These are phyloP conservation scores for Spiromastix sp. DNA, from an alignment of 2,329 filamentous ascomycete species.

Conservation along the genomic window DNA sequence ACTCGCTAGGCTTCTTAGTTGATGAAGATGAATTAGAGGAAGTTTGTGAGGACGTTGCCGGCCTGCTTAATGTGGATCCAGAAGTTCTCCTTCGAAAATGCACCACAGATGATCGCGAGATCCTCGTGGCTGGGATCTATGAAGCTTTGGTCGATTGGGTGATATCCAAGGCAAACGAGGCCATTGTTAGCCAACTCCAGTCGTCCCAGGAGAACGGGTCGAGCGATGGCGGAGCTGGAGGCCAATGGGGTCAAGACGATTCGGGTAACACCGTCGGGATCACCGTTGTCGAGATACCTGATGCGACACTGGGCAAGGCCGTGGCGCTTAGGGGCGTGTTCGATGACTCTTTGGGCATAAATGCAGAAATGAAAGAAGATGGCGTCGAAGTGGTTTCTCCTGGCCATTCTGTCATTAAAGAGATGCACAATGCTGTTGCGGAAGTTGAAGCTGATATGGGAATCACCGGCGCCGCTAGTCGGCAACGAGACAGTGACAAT, in stretches of 20 bases:
- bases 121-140: constrained; percentile 77
- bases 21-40: constrained; percentile 78
- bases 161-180: constrained; percentile 73
- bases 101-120: constrained; percentile 72
- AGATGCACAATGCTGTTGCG: constrained; percentile 74
- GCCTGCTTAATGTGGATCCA: constrained; percentile 75
- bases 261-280: constrained; percentile 77
- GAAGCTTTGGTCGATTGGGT: constrained; percentile 95
- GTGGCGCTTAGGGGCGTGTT: constrained; percentile 84
- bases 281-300: constrained; percentile 77
- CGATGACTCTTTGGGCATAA: constrained; percentile 86
- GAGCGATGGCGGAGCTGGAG: constrained; percentile 50
- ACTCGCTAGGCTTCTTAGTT: constrained; percentile 73
- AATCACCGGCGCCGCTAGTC: constrained; percentile 54
- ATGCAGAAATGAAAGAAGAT: constrained; percentile 93
- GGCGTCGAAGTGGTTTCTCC: constrained; percentile 65
- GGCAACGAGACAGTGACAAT: constrained; percentile 65
- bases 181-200: constrained; percentile 67
- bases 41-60: constrained; percentile 81
- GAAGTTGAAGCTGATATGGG: constrained; percentile 71
- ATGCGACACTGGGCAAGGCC: constrained; percentile 71
- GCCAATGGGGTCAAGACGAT: constrained; percentile 55
- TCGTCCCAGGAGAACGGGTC: constrained; percentile 56
- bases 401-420: constrained; percentile 72
- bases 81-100: constrained; percentile 70